A percentile compares a stretch with the other conserved stretches of the same genome.
These are phyloP conservation scores for Xerocomellus dryophilus DNA, from an alignment of 768 basidiomycete genomes.

Conservation along the genomic window DNA sequence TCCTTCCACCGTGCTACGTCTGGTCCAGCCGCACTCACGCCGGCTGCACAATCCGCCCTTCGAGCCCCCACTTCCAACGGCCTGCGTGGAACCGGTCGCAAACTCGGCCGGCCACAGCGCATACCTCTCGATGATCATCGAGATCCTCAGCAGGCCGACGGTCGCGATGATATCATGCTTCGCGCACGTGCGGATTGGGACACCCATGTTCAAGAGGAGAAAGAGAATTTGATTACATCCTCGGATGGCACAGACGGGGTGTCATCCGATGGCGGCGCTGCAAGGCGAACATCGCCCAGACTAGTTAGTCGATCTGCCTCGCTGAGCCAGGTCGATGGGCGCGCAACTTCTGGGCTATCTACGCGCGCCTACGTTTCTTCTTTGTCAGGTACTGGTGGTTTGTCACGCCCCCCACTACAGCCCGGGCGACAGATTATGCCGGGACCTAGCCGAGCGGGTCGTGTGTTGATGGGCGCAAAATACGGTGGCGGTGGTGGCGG, in stretches of 20 bases:
- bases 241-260: conserved; percentile 23
- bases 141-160: conserved; percentile 30
- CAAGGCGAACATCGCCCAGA: conserved; percentile 26
- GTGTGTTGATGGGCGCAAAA: conserved; percentile 45
- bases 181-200: conserved; percentile 32
- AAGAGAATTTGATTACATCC: conserved; percentile 37
- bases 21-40: conserved; percentile 44
- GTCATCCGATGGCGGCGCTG: conserved; percentile 23
- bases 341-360: conserved; percentile 33
- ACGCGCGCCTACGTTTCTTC: conserved; percentile 33
- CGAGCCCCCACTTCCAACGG: conserved; percentile 33
- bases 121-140: conserved; percentile 37
- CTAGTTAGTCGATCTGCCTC: conserved; percentile 33
- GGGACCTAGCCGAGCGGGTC: conserved; percentile 45
- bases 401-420: conserved; percentile 40
- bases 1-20: conserved; percentile 69
- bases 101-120: conserved; percentile 35
- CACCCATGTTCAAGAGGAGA: conserved; percentile 35
- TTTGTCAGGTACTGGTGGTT: conserved; percentile 32
- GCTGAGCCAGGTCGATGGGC: conserved; percentile 34
- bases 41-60: conserved; percentile 27
- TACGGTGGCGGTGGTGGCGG: conserved; percentile 30
- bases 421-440: conserved; percentile 42
- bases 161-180: conserved; percentile 34
- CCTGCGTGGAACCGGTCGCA: conserved; percentile 35